A percentile compares a stretch with the other conserved stretches of the same genome.
Evolutionary conservation across 116 monocot genomes (phyloP).

Genomic region (Posidonia oceanica): DNA sequence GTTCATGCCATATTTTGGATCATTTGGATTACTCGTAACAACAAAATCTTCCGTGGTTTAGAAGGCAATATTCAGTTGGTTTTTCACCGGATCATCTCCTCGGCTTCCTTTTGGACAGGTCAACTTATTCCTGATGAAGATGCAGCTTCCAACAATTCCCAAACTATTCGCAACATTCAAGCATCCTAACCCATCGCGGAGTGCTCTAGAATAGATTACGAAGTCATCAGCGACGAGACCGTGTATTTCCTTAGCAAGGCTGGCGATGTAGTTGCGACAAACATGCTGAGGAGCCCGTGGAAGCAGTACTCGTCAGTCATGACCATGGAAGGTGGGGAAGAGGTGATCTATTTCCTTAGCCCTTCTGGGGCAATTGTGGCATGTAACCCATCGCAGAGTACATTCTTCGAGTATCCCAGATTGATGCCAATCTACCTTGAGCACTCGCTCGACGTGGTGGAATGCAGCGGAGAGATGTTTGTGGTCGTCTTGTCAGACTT

Average conservation of each 20-base stretch:
- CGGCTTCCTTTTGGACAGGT: too few relatives aligned
- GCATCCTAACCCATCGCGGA: too few relatives aligned
- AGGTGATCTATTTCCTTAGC: slow-evolving; percentile 65
- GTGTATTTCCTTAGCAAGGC: slow-evolving; percentile 83
- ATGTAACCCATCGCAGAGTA: slow-evolving; percentile 37
- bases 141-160: too few relatives aligned
- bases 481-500: slow-evolving; percentile 67
- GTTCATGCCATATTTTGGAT: too few relatives aligned
- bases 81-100: too few relatives aligned
- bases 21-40: too few relatives aligned
- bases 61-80: too few relatives aligned
- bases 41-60: too few relatives aligned
- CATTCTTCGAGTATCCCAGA: slow-evolving; percentile 47
- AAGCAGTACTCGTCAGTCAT: slow-evolving; percentile 87
- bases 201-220: too few relatives aligned
- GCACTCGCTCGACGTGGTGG: slow-evolving; percentile 73
- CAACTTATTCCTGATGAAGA: too few relatives aligned
- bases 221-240: slow-evolving; percentile 21
- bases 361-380: slow-evolving; percentile 51
- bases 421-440: slow-evolving; percentile 56
- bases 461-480: slow-evolving; percentile 50
- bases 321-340: slow-evolving; percentile 38
- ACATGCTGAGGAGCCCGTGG: slow-evolving; percentile 74
- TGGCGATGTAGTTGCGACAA: slow-evolving; percentile 72
- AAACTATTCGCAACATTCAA: too few relatives aligned